Evolutionary conservation across 805 yeast species (phyloP).

Genomic region (Lachancea kluyveri): DNA sequence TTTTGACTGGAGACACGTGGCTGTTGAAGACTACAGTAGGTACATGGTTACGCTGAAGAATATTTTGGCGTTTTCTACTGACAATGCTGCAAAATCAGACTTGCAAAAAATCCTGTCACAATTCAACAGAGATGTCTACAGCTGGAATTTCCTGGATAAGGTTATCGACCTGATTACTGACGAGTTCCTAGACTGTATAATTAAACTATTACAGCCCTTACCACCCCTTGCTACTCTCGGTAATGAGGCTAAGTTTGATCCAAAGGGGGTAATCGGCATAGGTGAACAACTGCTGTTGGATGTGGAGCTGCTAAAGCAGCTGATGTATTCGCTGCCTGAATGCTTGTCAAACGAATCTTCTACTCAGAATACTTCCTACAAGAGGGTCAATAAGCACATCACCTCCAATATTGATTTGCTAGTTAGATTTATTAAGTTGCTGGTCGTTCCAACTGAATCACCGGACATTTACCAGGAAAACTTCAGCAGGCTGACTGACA

Average conservation of each 20-base stretch:
- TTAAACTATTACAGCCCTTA: conserved; percentile 55
- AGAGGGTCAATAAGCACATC: conserved; percentile 24
- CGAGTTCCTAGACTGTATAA: conserved; percentile 51
- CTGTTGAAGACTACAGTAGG: conserved; percentile 66
- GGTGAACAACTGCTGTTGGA: conserved; percentile 83
- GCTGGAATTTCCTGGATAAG: conserved; percentile 69
- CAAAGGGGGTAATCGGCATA: conserved; percentile 30
- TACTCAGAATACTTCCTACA: conserved; percentile 16
- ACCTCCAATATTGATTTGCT: conserved; percentile 18
- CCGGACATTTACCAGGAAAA: conserved; percentile 40
- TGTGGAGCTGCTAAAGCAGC: conserved; percentile 53
- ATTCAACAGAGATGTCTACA: conserved; percentile 63
- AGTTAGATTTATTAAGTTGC: conserved; percentile 18
- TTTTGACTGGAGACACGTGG: conserved; percentile 64
- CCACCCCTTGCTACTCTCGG: conserved; percentile 41
- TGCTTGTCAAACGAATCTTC: conserved; percentile 12
- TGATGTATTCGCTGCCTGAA: conserved; percentile 32
- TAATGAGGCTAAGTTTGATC: conserved; percentile 14
- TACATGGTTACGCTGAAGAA: conserved; percentile 56
- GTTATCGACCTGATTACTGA: conserved; percentile 57
- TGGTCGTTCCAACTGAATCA: conserved; percentile 31
- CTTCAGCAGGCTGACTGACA: conserved; percentile 25
- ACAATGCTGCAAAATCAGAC: conserved; percentile 29
- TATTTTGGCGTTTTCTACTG: conserved; percentile 39
- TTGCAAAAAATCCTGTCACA: conserved; percentile 41